A percentile compares a stretch with the other conserved stretches of the same genome.
phyloP scores from a whole-genome alignment of 2,329 filamentous ascomycete genomes.

The Metarhizium anisopliae region DNA sequence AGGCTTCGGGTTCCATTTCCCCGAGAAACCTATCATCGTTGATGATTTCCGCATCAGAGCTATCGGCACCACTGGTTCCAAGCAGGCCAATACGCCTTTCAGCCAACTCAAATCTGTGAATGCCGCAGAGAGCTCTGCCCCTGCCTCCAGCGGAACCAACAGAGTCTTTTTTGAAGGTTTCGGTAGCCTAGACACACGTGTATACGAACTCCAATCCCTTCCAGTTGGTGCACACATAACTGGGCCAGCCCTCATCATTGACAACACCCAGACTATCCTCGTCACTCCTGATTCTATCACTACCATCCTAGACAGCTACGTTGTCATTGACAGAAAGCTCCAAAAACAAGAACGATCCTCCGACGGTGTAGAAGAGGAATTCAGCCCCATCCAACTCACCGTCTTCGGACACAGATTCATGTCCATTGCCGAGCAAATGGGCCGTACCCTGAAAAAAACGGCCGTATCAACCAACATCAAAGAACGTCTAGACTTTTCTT shows the following conservation, averaged over 20 bases:
- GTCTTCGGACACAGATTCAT: slow-evolving; percentile 78
- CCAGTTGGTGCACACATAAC: slow-evolving; percentile 8
- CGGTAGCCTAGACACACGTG: slow-evolving; percentile 15
- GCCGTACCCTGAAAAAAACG: slow-evolving; percentile 69
- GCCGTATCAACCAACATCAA: slow-evolving; percentile 73
- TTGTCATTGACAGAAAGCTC: slow-evolving; percentile 20
- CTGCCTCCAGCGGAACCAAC: slow-evolving; percentile 9
- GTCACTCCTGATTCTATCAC: slow-evolving; percentile 39
- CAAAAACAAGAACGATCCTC: background rate
- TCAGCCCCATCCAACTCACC: slow-evolving; percentile 57
- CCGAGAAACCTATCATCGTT: slow-evolving; percentile 31
- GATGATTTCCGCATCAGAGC: slow-evolving; percentile 34
- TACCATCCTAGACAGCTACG: slow-evolving; percentile 24
- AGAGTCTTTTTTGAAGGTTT: slow-evolving; percentile 13
- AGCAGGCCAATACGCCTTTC: slow-evolving; percentile 13
- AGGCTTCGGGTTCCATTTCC: slow-evolving; percentile 61
- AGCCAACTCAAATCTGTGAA: slow-evolving; percentile 11
- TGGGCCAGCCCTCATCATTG: slow-evolving; percentile 47
- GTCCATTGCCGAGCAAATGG: slow-evolving; percentile 80
- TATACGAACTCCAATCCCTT: slow-evolving; percentile 16
- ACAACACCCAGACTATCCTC: slow-evolving; percentile 65
- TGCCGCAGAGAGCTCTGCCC: background rate
- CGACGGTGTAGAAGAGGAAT: slow-evolving; percentile 10
- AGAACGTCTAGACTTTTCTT: slow-evolving; percentile 73
- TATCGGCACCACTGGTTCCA: slow-evolving; percentile 16